Evolutionary conservation across 2,329 filamentous ascomycete genomes (phyloP), one percentile per base, ranked within the genome.

Genomic region (Colletotrichum liriopes): DNA sequence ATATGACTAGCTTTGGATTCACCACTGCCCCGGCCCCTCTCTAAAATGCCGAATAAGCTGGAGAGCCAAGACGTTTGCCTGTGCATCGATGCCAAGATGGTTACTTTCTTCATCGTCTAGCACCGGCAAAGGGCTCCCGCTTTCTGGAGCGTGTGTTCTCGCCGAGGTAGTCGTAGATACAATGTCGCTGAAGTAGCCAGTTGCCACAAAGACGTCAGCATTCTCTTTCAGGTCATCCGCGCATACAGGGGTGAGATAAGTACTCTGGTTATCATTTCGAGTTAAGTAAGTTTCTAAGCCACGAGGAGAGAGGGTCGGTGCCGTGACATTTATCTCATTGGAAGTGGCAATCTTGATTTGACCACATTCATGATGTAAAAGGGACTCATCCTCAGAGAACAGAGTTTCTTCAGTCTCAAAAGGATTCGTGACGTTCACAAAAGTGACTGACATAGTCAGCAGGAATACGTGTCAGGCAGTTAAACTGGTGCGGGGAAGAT

Each of bases 21-120:
- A 65, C 67, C 52, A 70, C 23, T 70, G 60, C 3, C 67, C 60
- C 8, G 67, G 67, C 20, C 60, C 67, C 41, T 70, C 52, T 43
- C 54, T 59, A n/a, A 70, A 70, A n/a, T 70, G 65, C 16, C 65
- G 52, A 1, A 67, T 26, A 11, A 67, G 29, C 29, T 67, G 56
- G 0, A 62, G 37, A 9, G 45, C 47, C n/a, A 67, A 7, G 2
- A 67, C 39, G 16, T 26, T 67, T 14, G 39, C 16, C 37, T 67
- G 37, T n/a, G 65, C 16, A 16, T 67, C 47, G 49, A 14, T 14
- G 16, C 43, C n/a, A 7, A 37, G 18, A 16, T 23, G 14, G 16
- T 37, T 18, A 6, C 23, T 35, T 9, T 55, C 56, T 32, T 20
- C 20, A 23, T 51, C 4, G 18, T 54, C 56, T 8, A 12, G 18